Evolutionary conservation across 345 rosid species (phyloP), one percentile per base, ranked within the genome.

Genomic region (Melaleuca quinquenervia): DNA sequence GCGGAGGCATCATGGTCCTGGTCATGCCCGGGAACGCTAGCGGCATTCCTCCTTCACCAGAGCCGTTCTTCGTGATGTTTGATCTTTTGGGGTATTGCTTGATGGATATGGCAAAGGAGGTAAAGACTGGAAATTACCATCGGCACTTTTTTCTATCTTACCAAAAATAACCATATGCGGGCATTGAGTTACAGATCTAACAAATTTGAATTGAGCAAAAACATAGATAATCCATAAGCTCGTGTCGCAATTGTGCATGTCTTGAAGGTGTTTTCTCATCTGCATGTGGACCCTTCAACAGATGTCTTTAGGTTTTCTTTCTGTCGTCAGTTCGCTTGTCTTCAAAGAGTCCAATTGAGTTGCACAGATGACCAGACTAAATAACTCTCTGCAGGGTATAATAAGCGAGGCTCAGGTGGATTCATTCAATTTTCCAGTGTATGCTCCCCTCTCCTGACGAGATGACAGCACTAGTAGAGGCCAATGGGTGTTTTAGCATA

Each of bases 1-100:
- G 86, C 4, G 93, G 95, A 22, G 94, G 94, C 24, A 70, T 93
- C 62, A n/a, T 93, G 86, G 88, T 88, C 7, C 75, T 93, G 26
- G 80, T 93, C 32, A 85, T 90, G 41, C 87, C 90, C 8, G 88
- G 89, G 85, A 75, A 86, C 5, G 86, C 86, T 2, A 86, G 88
- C 76, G 91, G 90, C 50, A 85, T 87, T 83, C 75, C 86, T 27
- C 55, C 64, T 85, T 90, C 91, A n/a, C 90, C 82, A 55, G 60
- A 84, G 13, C 83, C 86, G 82, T 82, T 55, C 7, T 92, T 92
- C 11, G 36, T 91, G 80, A 78, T 88, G 70, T 88, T 55, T 70
- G 86, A 86, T 84, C 54, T 85, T 85, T 58, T 92, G 54, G 91
- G 84, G 29, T 52, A 84, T 11, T 80, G 85, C 62, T 92, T 92